Percentiles rank a stretch among this genome's conserved stretches.
These are phyloP conservation scores for Gracilaria vermiculophylla DNA, from an alignment of 23 red algal species.

Conservation along the genomic window DNA sequence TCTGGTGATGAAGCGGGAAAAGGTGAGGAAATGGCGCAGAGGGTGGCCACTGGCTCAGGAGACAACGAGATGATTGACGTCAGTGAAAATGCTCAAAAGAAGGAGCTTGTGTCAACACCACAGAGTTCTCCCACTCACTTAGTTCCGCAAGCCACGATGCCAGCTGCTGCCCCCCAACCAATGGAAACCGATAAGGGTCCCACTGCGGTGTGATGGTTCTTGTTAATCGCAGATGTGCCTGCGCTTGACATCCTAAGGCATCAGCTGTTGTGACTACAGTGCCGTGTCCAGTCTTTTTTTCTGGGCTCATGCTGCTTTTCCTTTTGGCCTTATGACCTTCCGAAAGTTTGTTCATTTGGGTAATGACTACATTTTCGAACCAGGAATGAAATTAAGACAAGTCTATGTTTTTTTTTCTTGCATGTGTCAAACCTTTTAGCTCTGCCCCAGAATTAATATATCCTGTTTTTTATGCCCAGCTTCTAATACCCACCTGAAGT, in stretches of 20 bases:
- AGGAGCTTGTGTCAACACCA: not conserved
- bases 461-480: too few relatives aligned
- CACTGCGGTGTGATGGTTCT: not conserved
- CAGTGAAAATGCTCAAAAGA: not conserved
- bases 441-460: too few relatives aligned
- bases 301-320: not conserved
- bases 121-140: not conserved
- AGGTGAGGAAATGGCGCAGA: not conserved
- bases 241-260: not conserved
- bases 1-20: not conserved
- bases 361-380: too few relatives aligned
- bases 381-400: too few relatives aligned
- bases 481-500: too few relatives aligned
- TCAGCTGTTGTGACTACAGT: not conserved
- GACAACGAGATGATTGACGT: not conserved
- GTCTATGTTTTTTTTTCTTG: too few relatives aligned
- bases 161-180: not conserved
- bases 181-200: not conserved
- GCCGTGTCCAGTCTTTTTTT: not conserved
- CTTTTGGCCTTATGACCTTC: too few relatives aligned
- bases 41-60: not conserved
- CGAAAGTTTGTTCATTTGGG: too few relatives aligned
- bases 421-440: too few relatives aligned
- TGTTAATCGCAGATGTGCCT: not conserved
- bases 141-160: not conserved